Evolutionary conservation across 2,329 filamentous ascomycete genomes (phyloP).

Genomic region (Monosporascus ibericus): DNA sequence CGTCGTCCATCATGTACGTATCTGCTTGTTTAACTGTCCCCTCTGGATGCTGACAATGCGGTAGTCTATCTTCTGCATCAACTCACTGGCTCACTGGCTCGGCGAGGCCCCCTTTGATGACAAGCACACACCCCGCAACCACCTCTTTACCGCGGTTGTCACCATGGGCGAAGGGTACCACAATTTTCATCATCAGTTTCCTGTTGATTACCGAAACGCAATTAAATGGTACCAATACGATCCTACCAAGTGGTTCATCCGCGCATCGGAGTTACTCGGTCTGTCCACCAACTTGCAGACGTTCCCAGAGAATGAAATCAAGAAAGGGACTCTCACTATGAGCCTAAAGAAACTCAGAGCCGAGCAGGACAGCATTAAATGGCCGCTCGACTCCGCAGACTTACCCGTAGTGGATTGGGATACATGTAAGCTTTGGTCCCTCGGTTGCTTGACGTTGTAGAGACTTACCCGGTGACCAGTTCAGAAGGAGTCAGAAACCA

Average conservation of each 20-base stretch:
- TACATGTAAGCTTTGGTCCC: not conserved
- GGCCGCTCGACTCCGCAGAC: not conserved
- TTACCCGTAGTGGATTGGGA: not conserved
- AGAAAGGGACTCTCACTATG: not conserved
- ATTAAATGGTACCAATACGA: conserved; percentile 91
- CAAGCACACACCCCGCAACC: conserved; percentile 84
- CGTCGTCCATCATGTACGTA: conserved; percentile 65
- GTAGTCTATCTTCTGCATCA: conserved; percentile 90
- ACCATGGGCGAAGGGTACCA: conserved; percentile 88
- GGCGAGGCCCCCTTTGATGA: conserved; percentile 90
- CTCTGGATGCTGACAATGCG: conserved; percentile 80
- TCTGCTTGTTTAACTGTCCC: not conserved
- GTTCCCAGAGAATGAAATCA: conserved; percentile 83
- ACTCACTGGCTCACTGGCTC: conserved; percentile 85
- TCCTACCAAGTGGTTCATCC: conserved; percentile 87
- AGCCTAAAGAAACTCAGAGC: not conserved
- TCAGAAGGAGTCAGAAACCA: not conserved
- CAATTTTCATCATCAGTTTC: conserved; percentile 95
- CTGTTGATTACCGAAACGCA: conserved; percentile 86
- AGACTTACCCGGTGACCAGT: not conserved
- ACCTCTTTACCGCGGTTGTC: conserved; percentile 77
- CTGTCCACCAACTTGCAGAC: conserved; percentile 84
- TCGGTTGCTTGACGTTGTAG: too few species aligned
- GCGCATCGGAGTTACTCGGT: conserved; percentile 75
- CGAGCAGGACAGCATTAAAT: not conserved